Base-by-base conservation (phyloP, 768 basidiomycete genomes). In the Neoboletus magnificus region DNA sequence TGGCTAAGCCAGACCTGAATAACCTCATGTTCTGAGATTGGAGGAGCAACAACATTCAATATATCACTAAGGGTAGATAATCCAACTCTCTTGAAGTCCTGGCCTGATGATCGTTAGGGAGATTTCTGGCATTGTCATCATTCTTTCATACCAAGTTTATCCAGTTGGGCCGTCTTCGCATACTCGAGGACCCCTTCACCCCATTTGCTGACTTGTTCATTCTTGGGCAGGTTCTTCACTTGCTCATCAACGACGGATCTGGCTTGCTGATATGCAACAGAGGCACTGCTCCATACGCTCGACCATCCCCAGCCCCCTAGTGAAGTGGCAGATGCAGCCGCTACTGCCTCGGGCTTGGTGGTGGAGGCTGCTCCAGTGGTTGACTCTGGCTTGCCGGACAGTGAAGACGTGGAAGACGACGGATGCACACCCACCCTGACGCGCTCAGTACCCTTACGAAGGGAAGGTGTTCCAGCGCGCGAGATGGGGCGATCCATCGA, bases 11-110 rank as follows among this genome's bases (percentile, higher is more conserved):
- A 93, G 9, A 99, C 86, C 69, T 97, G 86, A 60, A 99, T 94
- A 16, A 98, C 93, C 73, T 99, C 97, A 68, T 98, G 96, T 70
- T 96, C 95, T 25, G 95, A 91, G 64, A 98, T 98, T 13, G 97
- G 97, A 40, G 97, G 97, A 0, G 97, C 97, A 56, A 99, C 96
- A 29, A 89, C 96, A 68, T 98, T 96, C 48, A 99, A 77, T 53
- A 99, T 86, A 54, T 96, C 94, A 3, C 84, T 91, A 27, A 98
- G 75, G 3, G 95, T 93, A 11, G 91, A 93, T 36, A 95, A 74
- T 29, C 93, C 92, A 27, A 90, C 89, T 48, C 87, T 82, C 67
- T 86, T 91, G 65, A 98, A 87, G 67, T 97, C 95, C 68, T 94
- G 82, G 49, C 91, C 94, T 97, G 64, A 33, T 59, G 18, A 36